Conservation (phyloP, 2,329 filamentous ascomycete species). For the Diaporthe sp. region DNA sequence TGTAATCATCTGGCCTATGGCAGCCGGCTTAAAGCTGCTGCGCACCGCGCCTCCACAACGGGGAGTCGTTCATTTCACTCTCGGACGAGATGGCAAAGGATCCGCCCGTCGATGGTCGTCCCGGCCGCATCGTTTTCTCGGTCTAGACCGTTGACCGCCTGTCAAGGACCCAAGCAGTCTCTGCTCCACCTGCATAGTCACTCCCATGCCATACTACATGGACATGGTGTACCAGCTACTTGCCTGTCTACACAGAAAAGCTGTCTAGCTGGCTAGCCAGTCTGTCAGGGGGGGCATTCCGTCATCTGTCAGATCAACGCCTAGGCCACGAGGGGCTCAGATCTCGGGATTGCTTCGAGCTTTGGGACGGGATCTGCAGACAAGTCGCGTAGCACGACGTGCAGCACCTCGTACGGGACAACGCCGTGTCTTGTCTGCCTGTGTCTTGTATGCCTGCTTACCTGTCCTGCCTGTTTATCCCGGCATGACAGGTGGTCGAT, state of each 20-base stretch:
- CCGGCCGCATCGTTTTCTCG: background rate
- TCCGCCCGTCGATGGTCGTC: constrained; percentile 3
- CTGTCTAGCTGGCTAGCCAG: background rate
- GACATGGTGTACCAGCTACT: background rate
- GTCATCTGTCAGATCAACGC: constrained; percentile 16
- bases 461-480: no score
- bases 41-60: background rate
- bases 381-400: background rate
- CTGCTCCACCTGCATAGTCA: background rate
- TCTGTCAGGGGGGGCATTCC: constrained; percentile 12
- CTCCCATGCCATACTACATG: background rate
- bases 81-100: background rate
- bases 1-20: background rate
- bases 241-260: background rate
- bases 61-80: background rate
- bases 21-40: background rate
- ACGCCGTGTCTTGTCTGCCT: background rate
- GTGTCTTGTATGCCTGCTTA: no score
- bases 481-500: background rate
- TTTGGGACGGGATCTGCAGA: background rate
- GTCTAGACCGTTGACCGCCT: constrained; percentile 32
- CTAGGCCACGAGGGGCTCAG: background rate
- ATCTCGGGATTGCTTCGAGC: constrained; percentile 12
- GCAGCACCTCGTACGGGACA: background rate
- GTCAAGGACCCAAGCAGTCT: constrained; percentile 4